Evolutionary conservation across 169 alveolate genomes (phyloP).

Genomic region (Cryptosporidium ryanae): DNA sequence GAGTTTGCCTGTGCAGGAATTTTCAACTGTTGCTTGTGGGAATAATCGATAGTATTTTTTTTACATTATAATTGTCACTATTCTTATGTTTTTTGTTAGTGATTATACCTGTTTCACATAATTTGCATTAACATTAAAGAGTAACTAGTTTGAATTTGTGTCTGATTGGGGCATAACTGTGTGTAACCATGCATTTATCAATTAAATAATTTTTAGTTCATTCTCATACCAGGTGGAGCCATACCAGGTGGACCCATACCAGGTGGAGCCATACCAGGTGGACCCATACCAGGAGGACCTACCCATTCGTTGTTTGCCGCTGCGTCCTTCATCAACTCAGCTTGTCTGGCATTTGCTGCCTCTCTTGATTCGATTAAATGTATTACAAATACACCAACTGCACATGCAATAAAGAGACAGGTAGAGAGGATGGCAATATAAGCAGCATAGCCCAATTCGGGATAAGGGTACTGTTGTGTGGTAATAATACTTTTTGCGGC

Average conservation of each 20-base stretch:
- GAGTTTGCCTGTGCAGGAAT: too few relatives aligned
- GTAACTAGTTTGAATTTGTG: too few relatives aligned
- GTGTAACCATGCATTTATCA: too few relatives aligned
- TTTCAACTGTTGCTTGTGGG: too few relatives aligned
- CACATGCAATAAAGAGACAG: slow-evolving; percentile 46
- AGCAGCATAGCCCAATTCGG: slow-evolving; percentile 58
- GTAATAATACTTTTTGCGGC: slow-evolving; percentile 31
- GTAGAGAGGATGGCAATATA: slow-evolving; percentile 52
- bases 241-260: slow-evolving; percentile 68
- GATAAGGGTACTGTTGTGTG: slow-evolving; percentile 73
- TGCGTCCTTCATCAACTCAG: slow-evolving; percentile 62
- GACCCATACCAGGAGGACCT: slow-evolving; percentile 58
- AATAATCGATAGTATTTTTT: too few relatives aligned
- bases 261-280: slow-evolving; percentile 49
- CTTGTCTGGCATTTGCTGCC: slow-evolving; percentile 59
- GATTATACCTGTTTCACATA: too few relatives aligned
- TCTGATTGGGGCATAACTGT: too few relatives aligned
- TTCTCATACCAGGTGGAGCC: slow-evolving; percentile 56
- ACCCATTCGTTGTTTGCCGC: slow-evolving; percentile 64
- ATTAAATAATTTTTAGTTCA: background rate
- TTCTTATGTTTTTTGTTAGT: too few relatives aligned
- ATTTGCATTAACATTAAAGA: too few relatives aligned
- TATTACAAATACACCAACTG: slow-evolving; percentile 60
- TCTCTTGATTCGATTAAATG: slow-evolving; percentile 62
- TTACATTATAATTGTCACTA: too few relatives aligned